Conservation (phyloP, 2,329 filamentous ascomycete species). For the Hymenotorrendiella dingleyae region DNA sequence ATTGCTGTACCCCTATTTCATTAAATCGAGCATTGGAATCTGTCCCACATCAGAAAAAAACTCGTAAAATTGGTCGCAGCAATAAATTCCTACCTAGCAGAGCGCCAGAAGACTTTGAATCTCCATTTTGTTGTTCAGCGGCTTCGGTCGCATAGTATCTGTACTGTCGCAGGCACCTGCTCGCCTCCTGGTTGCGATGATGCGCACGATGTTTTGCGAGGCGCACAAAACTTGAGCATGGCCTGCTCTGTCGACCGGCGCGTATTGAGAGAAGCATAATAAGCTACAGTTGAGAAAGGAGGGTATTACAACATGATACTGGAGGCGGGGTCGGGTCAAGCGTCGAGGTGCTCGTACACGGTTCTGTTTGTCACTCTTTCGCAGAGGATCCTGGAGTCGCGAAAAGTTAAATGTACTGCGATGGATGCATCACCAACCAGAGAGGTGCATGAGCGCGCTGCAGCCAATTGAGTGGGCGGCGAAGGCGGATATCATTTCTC, state of each 20-base stretch:
- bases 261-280: constrained; percentile 29
- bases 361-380: neutral
- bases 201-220: constrained; percentile 44
- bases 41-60: constrained; percentile 17
- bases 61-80: too few relatives aligned
- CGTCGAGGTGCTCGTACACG: neutral
- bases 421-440: too few relatives aligned
- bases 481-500: too few relatives aligned
- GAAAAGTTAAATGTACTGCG: neutral
- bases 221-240: constrained; percentile 42
- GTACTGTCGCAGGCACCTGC: constrained; percentile 36
- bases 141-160: constrained; percentile 32
- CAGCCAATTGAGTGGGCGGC: too few relatives aligned
- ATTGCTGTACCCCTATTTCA: constrained; percentile 89
- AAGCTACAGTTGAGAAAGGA: constrained; percentile 21
- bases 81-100: too few relatives aligned
- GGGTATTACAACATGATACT: constrained; percentile 19
- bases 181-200: constrained; percentile 19
- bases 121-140: constrained; percentile 2
- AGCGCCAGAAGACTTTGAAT: too few relatives aligned
- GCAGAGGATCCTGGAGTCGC: too few relatives aligned
- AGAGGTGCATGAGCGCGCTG: too few relatives aligned
- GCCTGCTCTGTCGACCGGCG: constrained; percentile 25
- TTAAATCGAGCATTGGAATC: constrained; percentile 66
- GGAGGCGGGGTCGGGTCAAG: neutral